Base-by-base conservation (phyloP, 306 rosid genomes). In the Fragaria iinumae region DNA sequence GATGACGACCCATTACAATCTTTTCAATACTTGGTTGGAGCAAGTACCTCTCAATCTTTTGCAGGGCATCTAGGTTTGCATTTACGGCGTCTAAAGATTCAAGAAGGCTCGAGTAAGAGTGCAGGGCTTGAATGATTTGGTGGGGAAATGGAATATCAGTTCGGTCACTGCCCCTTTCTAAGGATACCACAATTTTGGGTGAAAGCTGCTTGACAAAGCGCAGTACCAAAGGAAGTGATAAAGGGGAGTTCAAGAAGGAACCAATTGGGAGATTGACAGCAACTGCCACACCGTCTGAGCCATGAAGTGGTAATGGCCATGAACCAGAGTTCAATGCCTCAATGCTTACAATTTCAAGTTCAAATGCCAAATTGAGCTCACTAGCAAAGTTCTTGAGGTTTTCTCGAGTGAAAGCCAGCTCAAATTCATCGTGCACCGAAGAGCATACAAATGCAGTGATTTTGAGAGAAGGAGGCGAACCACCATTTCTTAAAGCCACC, bases 21-120 rank as follows among this genome's bases (percentile, higher is more conserved):
- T 88, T 91, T 86, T 92, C 95, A 18, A 92, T 90, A 13, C 90
- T 87, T 3, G 97, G 97, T 66, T 92, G 97, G 36, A 94, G 82
- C 68, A 86, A 83, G 80, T 83, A 84, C 85, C 80, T 88, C 73
- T 94, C 98, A 4, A 92, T 90, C 89, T 80, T 90, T 64, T 92
- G 93, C 73, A 88, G 83, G 41, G 87, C 76, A 39, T 94, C 97
- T 0, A 80, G 88, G 68, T 83, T 88, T 50, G 86, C 87, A 82
- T 79, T 89, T 1, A 84, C 92, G 8, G 93, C 95, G 73, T 94
- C 98, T 16, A 94, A 84, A 0, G 98, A 92, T 69, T 94, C 98
- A 5, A 92, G 90, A 67, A 94, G 77, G 2, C 82, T 91, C 0
- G 89, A 85, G 72, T 87, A 92, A 32, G 82, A 86, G 53, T 88